Conservation (phyloP, 2,329 filamentous ascomycete species). For the Rugonectria rugulosa region DNA sequence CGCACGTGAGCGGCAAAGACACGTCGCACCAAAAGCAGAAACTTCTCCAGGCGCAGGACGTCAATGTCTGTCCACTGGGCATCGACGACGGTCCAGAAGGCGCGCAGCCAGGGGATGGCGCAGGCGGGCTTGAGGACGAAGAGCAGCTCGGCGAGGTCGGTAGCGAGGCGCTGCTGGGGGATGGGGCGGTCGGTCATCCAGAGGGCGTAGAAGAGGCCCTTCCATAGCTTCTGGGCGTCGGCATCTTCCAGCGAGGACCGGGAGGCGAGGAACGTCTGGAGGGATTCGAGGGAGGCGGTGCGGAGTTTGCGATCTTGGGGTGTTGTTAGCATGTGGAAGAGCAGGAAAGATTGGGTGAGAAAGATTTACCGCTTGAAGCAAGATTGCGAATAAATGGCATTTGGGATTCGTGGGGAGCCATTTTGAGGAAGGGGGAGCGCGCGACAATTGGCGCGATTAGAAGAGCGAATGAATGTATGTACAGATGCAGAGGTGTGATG, state of each 20-base stretch:
- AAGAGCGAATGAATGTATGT: not conserved
- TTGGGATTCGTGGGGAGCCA: slow-evolving; percentile 49
- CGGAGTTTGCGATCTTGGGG: slow-evolving; percentile 76
- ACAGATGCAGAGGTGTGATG: slow-evolving; percentile 12
- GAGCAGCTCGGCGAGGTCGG: slow-evolving; percentile 74
- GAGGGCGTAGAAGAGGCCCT: slow-evolving; percentile 90
- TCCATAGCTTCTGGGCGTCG: slow-evolving; percentile 90
- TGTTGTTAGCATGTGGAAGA: slow-evolving; percentile 4
- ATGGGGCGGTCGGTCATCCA: slow-evolving; percentile 93
- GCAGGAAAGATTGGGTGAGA: slow-evolving; percentile 25
- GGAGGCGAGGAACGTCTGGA: slow-evolving; percentile 78
- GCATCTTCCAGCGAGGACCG: slow-evolving; percentile 66
- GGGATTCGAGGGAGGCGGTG: slow-evolving; percentile 77
- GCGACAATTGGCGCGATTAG: slow-evolving; percentile 26
- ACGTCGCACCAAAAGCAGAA: slow-evolving; percentile 81
- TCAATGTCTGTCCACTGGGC: slow-evolving; percentile 78
- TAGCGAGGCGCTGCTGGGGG: slow-evolving; percentile 85
- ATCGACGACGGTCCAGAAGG: slow-evolving; percentile 76
- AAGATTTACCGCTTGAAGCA: slow-evolving; percentile 78
- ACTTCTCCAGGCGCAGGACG: slow-evolving; percentile 88
- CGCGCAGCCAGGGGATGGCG: slow-evolving; percentile 60
- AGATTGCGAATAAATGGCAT: slow-evolving; percentile 85
- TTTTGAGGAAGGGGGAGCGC: slow-evolving; percentile 19
- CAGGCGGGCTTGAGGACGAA: slow-evolving; percentile 61
- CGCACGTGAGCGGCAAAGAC: slow-evolving; percentile 76